Evolutionary conservation across 805 yeast genomes (phyloP), one percentile per base, ranked within the genome.

Genomic region (Metschnikowia gelsemii): DNA sequence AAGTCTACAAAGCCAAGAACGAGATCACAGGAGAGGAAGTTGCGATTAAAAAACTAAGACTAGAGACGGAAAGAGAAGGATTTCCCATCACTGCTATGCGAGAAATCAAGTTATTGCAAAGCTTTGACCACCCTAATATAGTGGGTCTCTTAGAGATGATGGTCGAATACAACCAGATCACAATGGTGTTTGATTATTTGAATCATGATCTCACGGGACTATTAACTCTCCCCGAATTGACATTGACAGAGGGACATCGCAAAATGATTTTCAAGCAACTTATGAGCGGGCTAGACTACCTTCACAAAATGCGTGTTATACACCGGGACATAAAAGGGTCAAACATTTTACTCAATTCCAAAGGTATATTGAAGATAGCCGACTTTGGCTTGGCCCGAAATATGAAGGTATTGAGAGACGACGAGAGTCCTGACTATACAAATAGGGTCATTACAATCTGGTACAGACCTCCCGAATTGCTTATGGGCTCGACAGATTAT

Each of bases 391-490:
- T 86, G 41, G 95, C 95, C 0, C 68, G 93, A 53, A 79, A 78
- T 39, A 82, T 86, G 87, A 82, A 80, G 55, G 70, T 74, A 18
- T 64, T 76, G 25, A 68, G 67, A 46, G 59, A 66, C 3, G 71
- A 73, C 7, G 77, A 76, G 35, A 70, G 76, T 16, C 85, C 87
- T 3, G 93, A 89, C 54, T 91, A 91, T 63, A 91, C 99, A 2
- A 93, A 93, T 60, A 68, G 99, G 42, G 98, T 93, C 29, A 93
- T 93, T 40, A 93, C 99, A 0, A 68, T 93, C 27, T 93, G 99
- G 99, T 91, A 93, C 61, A 76, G 99, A 45, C 99, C 99, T 1
- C 98, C 98, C 0, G 99, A 91, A 61, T 72, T 93, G 23, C 67
- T 93, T 27, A 63, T 93, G 43, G 99, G 99, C 1, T 81, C 96